Conservation (phyloP, 129 eudicot genomes). For the Smallanthus sonchifolius region DNA sequence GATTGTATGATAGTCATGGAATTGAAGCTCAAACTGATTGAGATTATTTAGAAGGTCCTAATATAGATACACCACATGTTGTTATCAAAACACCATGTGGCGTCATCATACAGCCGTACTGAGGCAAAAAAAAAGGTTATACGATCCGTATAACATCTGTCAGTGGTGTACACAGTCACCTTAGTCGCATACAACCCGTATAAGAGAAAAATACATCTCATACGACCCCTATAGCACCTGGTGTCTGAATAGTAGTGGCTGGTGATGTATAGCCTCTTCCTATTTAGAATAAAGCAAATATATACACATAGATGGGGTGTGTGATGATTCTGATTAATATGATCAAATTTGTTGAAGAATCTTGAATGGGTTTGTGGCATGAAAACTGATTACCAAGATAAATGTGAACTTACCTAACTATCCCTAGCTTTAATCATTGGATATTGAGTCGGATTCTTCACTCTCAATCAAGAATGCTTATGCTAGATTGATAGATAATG, state of each 20-base stretch:
- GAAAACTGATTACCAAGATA: background rate
- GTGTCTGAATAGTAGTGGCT: too few relatives aligned
- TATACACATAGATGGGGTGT: background rate
- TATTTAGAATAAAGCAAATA: background rate
- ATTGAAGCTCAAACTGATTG: slow-evolving; percentile 3
- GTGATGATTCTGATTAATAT: background rate
- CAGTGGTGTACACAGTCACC: too few relatives aligned
- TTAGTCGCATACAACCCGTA: too few relatives aligned
- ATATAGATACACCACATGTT: too few relatives aligned
- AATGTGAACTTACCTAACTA: background rate
- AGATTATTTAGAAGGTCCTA: background rate
- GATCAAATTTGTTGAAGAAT: background rate
- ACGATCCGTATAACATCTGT: too few relatives aligned
- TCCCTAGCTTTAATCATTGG: background rate
- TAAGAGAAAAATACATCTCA: too few relatives aligned
- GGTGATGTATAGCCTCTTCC: too few relatives aligned
- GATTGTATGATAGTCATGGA: background rate
- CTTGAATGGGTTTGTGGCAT: background rate
- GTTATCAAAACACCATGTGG: too few relatives aligned
- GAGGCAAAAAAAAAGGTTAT: too few relatives aligned
- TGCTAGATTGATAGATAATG: background rate
- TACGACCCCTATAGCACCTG: too few relatives aligned
- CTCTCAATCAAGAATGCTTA: background rate
- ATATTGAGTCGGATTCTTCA: background rate
- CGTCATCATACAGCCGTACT: too few relatives aligned